phyloP scores from a whole-genome alignment of 306 rosid genomes.

The Citrullus colocynthis region DNA sequence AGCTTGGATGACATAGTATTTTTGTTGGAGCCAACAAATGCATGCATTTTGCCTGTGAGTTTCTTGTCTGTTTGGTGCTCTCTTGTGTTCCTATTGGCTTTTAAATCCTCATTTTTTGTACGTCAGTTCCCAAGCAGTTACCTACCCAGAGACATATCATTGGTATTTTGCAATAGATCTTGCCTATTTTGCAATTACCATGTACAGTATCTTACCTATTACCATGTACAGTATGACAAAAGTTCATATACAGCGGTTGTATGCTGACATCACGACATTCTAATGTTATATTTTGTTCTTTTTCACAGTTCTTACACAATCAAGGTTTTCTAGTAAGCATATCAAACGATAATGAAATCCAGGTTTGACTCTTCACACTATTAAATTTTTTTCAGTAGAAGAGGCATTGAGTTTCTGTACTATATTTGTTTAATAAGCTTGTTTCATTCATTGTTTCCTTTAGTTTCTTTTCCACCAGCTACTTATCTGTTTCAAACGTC shows the following conservation, averaged over 20 bases:
- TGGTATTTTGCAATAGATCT: background rate
- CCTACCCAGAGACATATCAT: background rate
- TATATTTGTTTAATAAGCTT: background rate
- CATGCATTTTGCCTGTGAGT: background rate
- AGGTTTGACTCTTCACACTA: slow-evolving; percentile 31
- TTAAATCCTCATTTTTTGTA: background rate
- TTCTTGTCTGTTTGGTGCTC: background rate
- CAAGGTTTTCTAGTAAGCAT: slow-evolving; percentile 75
- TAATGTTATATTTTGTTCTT: background rate
- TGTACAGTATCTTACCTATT: background rate
- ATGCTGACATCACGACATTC: slow-evolving; percentile 3
- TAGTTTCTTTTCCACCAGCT: slow-evolving; percentile 1
- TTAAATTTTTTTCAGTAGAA: background rate
- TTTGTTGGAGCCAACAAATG: background rate
- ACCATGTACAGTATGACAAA: background rate
- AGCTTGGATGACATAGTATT: background rate
- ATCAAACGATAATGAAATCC: slow-evolving; percentile 66
- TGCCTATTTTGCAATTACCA: background rate
- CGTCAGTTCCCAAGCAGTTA: background rate
- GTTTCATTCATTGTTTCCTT: slow-evolving; percentile 5
- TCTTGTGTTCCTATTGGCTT: background rate
- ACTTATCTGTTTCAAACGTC: slow-evolving; percentile 25
- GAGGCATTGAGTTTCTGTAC: background rate
- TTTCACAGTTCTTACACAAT: slow-evolving; percentile 68
- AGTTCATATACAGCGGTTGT: background rate